A percentile compares a stretch with the other conserved stretches of the same genome.
Conservation (phyloP, 78 protist genomes). For the Dictyostelium capitatum region DNA sequence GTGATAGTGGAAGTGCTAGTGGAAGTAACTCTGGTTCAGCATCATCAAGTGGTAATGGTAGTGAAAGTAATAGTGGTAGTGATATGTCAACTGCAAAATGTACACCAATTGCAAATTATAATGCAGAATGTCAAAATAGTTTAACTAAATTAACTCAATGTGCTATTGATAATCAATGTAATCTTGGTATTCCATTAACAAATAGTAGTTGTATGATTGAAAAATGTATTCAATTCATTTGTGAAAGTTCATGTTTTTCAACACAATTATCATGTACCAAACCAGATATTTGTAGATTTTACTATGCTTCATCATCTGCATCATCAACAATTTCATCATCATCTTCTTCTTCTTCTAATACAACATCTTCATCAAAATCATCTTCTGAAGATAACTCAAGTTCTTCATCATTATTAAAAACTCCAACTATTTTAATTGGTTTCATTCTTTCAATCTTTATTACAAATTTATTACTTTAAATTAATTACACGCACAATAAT, state of each 20-base stretch:
- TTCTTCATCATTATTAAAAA: not conserved
- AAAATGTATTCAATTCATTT: not conserved
- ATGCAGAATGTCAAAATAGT: not conserved
- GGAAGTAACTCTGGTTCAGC: not conserved
- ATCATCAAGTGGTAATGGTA: not conserved
- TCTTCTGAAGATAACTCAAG: not conserved
- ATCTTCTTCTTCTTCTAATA: not conserved
- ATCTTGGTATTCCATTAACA: constrained; percentile 1
- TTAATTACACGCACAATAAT: not conserved
- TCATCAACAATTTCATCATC: not conserved
- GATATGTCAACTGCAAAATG: not conserved
- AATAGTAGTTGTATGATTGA: not conserved
- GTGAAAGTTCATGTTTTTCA: constrained; percentile 18
- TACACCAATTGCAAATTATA: constrained; percentile 4
- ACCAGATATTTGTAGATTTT: not conserved
- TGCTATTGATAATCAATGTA: constrained; percentile 12
- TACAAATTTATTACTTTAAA: not conserved
- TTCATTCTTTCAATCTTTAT: not conserved
- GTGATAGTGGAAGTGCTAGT: not conserved
- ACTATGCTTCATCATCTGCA: not conserved
- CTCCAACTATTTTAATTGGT: not conserved
- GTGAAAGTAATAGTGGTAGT: not conserved
- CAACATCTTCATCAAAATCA: not conserved
- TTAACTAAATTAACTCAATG: constrained; percentile 1
- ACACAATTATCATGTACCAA: constrained; percentile 6